A percentile compares a stretch with the other conserved stretches of the same genome.
phyloP scores from a whole-genome alignment of 352 stramenopile species.

The Phytophthora agathidicida region DNA sequence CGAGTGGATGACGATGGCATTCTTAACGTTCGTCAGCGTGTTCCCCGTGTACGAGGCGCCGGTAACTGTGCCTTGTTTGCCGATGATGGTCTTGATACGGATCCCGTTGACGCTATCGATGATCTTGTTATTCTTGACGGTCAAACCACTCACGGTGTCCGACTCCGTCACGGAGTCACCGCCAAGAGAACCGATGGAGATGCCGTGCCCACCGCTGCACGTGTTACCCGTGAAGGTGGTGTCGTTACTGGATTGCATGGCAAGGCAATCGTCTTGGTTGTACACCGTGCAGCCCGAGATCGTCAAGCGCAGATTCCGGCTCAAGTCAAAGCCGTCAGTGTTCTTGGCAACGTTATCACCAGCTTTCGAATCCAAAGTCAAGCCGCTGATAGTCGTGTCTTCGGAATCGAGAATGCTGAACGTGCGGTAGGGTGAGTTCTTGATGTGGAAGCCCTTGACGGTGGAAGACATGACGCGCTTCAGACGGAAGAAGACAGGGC shows the following conservation, averaged over 20 bases:
- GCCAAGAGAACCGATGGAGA: constrained; percentile 38
- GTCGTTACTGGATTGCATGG: constrained; percentile 37
- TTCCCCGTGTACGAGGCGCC: constrained; percentile 25
- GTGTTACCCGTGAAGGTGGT: constrained; percentile 33
- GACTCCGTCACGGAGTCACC: constrained; percentile 24
- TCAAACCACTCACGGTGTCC: constrained; percentile 30
- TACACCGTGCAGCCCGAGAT: constrained; percentile 40
- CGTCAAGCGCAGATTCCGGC: constrained; percentile 30
- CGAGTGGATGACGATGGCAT: constrained; percentile 36
- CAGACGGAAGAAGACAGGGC: constrained; percentile 40
- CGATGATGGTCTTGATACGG: constrained; percentile 29
- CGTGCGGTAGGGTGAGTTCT: constrained; percentile 49
- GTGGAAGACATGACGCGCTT: constrained; percentile 30
- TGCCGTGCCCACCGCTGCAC: constrained; percentile 30
- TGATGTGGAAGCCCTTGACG: constrained; percentile 48
- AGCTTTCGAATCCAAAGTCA: constrained; percentile 30
- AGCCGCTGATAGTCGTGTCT: constrained; percentile 26
- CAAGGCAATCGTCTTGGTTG: constrained; percentile 40
- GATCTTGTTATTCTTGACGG: constrained; percentile 40
- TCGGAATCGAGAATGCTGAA: constrained; percentile 42
- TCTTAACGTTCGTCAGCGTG: constrained; percentile 30
- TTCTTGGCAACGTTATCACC: constrained; percentile 30
- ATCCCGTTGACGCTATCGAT: constrained; percentile 34
- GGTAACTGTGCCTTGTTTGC: constrained; percentile 13
- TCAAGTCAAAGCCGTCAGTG: constrained; percentile 39